Percentiles rank a stretch among this genome's conserved stretches.
Evolutionary conservation across 1,284 basidiomycete species (phyloP).

Genomic region (Vanrija humicola): DNA sequence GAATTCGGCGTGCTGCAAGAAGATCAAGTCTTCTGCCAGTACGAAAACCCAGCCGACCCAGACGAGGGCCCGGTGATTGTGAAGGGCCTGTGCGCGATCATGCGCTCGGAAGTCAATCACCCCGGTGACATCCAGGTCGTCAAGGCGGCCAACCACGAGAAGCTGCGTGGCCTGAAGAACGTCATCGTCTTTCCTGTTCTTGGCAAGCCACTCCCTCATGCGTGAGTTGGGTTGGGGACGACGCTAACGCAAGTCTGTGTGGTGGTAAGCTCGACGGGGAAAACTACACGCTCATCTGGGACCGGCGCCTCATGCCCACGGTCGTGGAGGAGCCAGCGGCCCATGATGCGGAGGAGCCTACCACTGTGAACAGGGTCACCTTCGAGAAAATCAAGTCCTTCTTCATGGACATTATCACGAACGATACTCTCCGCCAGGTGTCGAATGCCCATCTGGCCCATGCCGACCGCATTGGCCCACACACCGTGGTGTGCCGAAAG

Average conservation of each 20-base stretch:
- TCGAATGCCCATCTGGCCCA: conserved; percentile 27
- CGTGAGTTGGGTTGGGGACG: conserved; percentile 3
- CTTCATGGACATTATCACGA: conserved; percentile 28
- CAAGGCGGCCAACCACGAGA: conserved; percentile 22
- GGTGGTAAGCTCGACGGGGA: conserved; percentile 32
- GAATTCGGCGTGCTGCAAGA: conserved; percentile 25
- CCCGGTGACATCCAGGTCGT: conserved; percentile 26
- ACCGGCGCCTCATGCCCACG: conserved; percentile 16
- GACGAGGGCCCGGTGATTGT: conserved; percentile 13
- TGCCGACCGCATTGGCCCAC: conserved; percentile 21
- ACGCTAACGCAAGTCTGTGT: conserved; percentile 13
- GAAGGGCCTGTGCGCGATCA: conserved; percentile 22
- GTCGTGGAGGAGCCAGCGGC: conserved; percentile 9
- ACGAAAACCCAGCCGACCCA: conserved; percentile 12
- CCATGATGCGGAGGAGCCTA: conserved; percentile 13
- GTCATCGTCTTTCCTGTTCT: conserved; percentile 30
- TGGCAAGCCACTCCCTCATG: conserved; percentile 24
- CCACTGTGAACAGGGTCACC: conserved; percentile 16
- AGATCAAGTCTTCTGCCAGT: conserved; percentile 33
- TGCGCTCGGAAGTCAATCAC: conserved; percentile 25
- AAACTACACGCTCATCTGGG: conserved; percentile 32
- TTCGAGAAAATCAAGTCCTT: conserved; percentile 23
- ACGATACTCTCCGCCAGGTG: conserved; percentile 24
- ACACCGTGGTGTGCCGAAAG: conserved; percentile 15
- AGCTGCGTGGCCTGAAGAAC: conserved; percentile 25